Conservation (phyloP, 139 green algal species). For the Spirogloea muscicola region DNA sequence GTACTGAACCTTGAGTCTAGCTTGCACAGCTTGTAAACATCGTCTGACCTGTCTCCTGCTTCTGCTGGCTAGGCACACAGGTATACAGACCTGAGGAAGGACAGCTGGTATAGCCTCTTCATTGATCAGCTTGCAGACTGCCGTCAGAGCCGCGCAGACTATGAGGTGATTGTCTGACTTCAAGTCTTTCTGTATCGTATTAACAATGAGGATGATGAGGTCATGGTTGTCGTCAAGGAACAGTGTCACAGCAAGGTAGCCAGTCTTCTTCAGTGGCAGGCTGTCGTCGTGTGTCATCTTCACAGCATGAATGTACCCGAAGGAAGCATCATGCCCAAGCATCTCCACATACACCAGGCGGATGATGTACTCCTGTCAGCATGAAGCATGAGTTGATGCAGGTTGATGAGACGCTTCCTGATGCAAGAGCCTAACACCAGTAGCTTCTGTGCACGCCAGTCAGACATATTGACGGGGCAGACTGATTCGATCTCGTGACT, state of each 20-base stretch:
- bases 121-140: constrained; percentile 68
- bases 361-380: constrained; percentile 86
- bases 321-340: constrained; percentile 91
- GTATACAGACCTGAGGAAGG: constrained; percentile 50
- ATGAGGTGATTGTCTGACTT: constrained; percentile 87
- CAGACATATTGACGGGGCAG: too few species aligned
- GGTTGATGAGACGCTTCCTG: constrained; percentile 64
- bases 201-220: constrained; percentile 91
- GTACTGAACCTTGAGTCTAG: too few species aligned
- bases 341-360: constrained; percentile 97
- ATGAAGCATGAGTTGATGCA: too few species aligned
- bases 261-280: constrained; percentile 48
- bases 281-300: constrained; percentile 61
- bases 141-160: constrained; percentile 64
- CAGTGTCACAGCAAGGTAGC: constrained; percentile 85
- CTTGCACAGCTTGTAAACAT: too few species aligned
- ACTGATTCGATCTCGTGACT: too few species aligned
- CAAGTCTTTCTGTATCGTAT: constrained; percentile 90
- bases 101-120: constrained; percentile 84
- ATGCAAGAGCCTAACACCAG: too few species aligned
- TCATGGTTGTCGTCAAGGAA: constrained; percentile 87
- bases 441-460: too few species aligned
- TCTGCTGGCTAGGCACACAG: too few species aligned
- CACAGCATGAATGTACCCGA: constrained; percentile 81
- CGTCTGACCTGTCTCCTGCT: too few species aligned